These are phyloP conservation scores for Pseudonitzschia delicatissima DNA, from an alignment of 108 stramenopile species.

Conservation along the genomic window DNA sequence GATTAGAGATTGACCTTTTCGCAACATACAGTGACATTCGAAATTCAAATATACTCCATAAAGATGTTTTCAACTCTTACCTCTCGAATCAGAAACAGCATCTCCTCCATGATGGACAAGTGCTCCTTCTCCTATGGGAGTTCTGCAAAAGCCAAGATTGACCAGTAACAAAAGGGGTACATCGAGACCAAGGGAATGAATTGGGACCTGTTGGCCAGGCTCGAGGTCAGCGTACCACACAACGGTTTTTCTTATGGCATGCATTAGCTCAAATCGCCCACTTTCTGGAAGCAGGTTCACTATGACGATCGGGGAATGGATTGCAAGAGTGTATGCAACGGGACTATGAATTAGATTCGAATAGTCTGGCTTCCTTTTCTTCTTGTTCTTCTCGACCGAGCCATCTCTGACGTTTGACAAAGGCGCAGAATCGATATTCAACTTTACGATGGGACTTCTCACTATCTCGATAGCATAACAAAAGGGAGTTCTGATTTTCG, in stretches of 20 bases:
- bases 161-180: slow-evolving; percentile 84
- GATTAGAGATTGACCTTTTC: neutral
- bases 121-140: slow-evolving; percentile 86
- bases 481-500: slow-evolving; percentile 51
- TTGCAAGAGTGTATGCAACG: slow-evolving; percentile 78
- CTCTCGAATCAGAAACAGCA: slow-evolving; percentile 9
- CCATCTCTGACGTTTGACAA: neutral
- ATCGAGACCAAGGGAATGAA: slow-evolving; percentile 87
- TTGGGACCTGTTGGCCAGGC: slow-evolving; percentile 80
- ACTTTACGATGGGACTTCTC: slow-evolving; percentile 60
- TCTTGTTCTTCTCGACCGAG: neutral
- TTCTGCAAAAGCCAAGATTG: slow-evolving; percentile 88
- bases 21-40: neutral
- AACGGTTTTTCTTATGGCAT: slow-evolving; percentile 62
- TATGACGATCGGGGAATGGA: slow-evolving; percentile 93
- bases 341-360: slow-evolving; percentile 55
- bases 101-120: slow-evolving; percentile 78
- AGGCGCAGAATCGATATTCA: neutral
- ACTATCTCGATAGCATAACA: slow-evolving; percentile 87
- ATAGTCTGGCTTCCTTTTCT: slow-evolving; percentile 17
- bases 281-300: slow-evolving; percentile 89
- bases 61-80: slow-evolving; percentile 19
- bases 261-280: slow-evolving; percentile 89
- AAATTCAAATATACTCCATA: too few relatives aligned
- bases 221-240: slow-evolving; percentile 87